These are phyloP conservation scores for Amphibolis antarctica DNA, from an alignment of 106 monocot genomes.

Conservation along the genomic window DNA sequence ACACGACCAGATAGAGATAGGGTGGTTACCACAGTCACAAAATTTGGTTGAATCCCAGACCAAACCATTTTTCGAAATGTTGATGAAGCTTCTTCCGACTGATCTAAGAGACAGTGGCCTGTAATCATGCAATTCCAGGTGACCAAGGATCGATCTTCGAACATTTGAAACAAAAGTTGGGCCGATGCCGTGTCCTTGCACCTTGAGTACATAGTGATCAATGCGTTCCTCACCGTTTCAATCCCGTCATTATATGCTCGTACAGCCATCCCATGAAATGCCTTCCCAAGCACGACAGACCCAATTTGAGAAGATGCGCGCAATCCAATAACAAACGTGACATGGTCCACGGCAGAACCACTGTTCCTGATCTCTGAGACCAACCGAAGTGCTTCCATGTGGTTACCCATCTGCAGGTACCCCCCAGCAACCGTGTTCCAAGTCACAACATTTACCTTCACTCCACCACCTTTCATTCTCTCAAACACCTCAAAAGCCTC, in stretches of 20 bases:
- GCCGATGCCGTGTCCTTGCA: constrained; percentile 25
- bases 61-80: constrained; percentile 38
- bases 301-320: constrained; percentile 43
- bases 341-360: constrained; percentile 28
- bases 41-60: constrained; percentile 37
- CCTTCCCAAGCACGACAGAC: constrained; percentile 29
- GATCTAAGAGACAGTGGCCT: constrained; percentile 38
- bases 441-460: constrained; percentile 24
- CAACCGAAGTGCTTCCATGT: constrained; percentile 28
- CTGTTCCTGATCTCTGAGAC: constrained; percentile 23
- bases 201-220: constrained; percentile 78
- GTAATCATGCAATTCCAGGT: constrained; percentile 78
- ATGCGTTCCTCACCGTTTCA: constrained; percentile 51
- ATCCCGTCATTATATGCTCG: constrained; percentile 17
- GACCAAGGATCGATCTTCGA: constrained; percentile 22
- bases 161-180: constrained; percentile 31
- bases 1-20: constrained; percentile 47
- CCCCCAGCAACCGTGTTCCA: constrained; percentile 31
- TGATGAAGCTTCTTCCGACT: constrained; percentile 36
- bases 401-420: constrained; percentile 21
- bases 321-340: constrained; percentile 50
- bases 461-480: constrained; percentile 3
- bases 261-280: constrained; percentile 45
- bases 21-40: constrained; percentile 46
- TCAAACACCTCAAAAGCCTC: constrained; percentile 40